Conservation (phyloP, 208 protist species). For the Porcisia hertigi region DNA sequence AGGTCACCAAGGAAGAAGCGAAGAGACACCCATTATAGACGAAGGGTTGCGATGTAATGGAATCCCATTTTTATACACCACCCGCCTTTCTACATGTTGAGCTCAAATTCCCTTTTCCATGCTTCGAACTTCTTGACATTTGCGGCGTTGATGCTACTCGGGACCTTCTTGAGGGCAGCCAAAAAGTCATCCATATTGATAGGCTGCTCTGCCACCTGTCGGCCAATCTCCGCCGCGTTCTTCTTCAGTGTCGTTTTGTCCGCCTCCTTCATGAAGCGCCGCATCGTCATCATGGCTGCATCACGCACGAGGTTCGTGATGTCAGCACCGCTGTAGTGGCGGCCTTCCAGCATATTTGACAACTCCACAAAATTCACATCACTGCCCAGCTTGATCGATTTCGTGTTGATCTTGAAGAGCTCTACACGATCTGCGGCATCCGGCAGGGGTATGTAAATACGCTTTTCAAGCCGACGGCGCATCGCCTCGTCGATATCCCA, state of each 20-base stretch:
- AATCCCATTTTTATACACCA: background rate
- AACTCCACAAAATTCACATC: conserved; percentile 84
- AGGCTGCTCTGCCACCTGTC: conserved; percentile 78
- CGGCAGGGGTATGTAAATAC: conserved; percentile 93
- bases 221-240: conserved; percentile 81
- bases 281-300: conserved; percentile 93
- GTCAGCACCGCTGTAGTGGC: conserved; percentile 91
- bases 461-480: conserved; percentile 90
- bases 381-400: conserved; percentile 59
- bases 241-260: conserved; percentile 71
- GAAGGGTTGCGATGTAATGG: too few species aligned
- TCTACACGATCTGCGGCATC: conserved; percentile 70
- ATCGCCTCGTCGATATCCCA: conserved; percentile 94
- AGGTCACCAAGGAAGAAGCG: too few species aligned
- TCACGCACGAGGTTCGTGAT: conserved; percentile 92
- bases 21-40: too few species aligned
- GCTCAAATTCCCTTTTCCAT: conserved; percentile 90
- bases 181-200: conserved; percentile 89
- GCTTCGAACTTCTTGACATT: conserved; percentile 88
- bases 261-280: conserved; percentile 82
- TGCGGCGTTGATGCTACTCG: conserved; percentile 83
- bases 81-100: conserved; percentile 39
- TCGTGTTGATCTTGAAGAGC: conserved; percentile 85
- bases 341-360: conserved; percentile 76
- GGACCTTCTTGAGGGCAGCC: conserved; percentile 77